phyloP scores from a whole-genome alignment of 73 alveolate species.

The Tetrahymena borealis region DNA sequence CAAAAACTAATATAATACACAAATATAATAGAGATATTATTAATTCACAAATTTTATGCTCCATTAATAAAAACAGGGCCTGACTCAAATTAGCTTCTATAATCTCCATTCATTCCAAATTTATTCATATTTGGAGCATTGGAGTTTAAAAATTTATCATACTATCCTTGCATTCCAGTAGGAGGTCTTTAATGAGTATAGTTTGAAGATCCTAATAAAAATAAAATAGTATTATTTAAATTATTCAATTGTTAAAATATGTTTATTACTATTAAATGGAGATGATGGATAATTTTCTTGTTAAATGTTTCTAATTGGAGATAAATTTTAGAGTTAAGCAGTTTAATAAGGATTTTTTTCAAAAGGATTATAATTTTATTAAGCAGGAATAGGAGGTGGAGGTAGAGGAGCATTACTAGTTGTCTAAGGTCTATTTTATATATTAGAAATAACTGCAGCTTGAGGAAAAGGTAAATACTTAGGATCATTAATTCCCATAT shows the following conservation, averaged over 20 bases:
- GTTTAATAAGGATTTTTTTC: neutral
- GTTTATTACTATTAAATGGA: neutral
- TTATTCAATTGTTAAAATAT: neutral
- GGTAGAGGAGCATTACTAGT: neutral
- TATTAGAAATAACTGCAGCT: neutral
- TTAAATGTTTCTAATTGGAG: neutral
- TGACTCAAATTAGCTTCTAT: neutral
- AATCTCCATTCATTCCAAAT: neutral
- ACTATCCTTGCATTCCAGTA: neutral
- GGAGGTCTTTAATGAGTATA: constrained; percentile 2
- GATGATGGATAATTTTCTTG: neutral
- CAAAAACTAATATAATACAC: too few relatives aligned
- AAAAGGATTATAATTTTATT: neutral
- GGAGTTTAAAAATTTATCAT: neutral
- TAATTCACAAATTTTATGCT: neutral
- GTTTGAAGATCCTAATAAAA: neutral
- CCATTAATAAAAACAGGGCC: neutral
- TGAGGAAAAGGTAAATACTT: neutral
- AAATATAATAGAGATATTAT: too few relatives aligned
- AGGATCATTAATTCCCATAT: neutral
- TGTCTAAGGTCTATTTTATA: neutral
- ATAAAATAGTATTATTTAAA: neutral
- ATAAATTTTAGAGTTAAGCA: neutral
- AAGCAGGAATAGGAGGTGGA: neutral
- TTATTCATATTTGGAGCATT: neutral